phyloP scores from a whole-genome alignment of 352 stramenopile genomes.

The Hyphochytrium catenoides region DNA sequence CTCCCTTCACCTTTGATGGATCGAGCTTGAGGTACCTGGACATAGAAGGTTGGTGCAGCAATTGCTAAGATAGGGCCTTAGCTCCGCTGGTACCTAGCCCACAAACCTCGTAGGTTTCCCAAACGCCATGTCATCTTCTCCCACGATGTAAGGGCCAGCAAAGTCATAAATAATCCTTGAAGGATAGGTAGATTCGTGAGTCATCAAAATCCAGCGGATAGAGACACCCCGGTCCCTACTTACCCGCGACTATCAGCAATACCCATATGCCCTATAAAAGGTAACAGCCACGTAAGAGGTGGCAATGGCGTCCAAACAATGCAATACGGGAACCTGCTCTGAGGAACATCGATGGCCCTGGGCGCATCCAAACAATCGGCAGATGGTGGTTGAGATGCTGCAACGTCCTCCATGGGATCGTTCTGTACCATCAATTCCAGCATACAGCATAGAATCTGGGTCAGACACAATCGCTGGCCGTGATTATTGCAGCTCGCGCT shows the following conservation, averaged over 20 bases:
- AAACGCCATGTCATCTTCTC: constrained; percentile 61
- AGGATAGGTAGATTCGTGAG: background rate
- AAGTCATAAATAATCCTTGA: constrained; percentile 78
- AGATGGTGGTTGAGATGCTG: too few relatives aligned
- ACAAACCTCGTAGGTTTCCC: constrained; percentile 49
- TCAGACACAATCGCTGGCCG: too few relatives aligned
- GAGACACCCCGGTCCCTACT: background rate
- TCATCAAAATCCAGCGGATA: constrained; percentile 1
- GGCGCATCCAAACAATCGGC: too few relatives aligned
- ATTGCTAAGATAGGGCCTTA: too few relatives aligned
- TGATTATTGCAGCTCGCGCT: too few relatives aligned
- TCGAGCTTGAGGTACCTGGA: constrained; percentile 63
- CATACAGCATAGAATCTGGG: too few relatives aligned
- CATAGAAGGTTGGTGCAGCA: too few relatives aligned
- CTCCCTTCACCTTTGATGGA: constrained; percentile 11
- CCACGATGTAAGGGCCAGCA: constrained; percentile 78
- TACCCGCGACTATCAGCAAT: constrained; percentile 65
- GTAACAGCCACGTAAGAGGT: constrained; percentile 69
- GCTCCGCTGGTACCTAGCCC: too few relatives aligned
- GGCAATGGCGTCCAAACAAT: constrained; percentile 76
- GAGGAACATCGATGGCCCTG: constrained; percentile 9
- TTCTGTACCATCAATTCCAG: too few relatives aligned
- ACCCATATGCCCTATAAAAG: constrained; percentile 87
- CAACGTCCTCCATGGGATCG: too few relatives aligned
- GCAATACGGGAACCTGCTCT: constrained; percentile 58